These are phyloP conservation scores for Colletotrichum zoysiae DNA, from an alignment of 2,329 filamentous ascomycete genomes.

Conservation along the genomic window DNA sequence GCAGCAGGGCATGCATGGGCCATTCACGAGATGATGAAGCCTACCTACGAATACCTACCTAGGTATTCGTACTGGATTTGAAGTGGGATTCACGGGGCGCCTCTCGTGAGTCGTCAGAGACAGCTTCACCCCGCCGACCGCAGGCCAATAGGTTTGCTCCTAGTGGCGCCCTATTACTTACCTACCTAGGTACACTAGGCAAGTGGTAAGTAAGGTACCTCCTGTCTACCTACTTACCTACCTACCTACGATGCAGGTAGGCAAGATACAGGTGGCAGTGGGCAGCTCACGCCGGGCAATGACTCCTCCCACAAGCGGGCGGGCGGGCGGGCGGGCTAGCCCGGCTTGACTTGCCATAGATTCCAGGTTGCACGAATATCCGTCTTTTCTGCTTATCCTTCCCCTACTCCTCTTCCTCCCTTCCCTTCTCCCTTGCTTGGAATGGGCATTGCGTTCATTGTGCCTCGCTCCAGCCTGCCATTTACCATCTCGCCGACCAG, in stretches of 20 bases:
- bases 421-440: not conserved
- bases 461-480: not conserved
- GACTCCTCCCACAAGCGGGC: slow-evolving; percentile 9
- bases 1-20: too few relatives aligned
- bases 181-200: too few relatives aligned
- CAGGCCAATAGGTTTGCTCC: slow-evolving; percentile 29
- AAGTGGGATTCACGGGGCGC: not conserved
- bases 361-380: slow-evolving; percentile 7
- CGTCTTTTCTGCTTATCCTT: slow-evolving; percentile 2
- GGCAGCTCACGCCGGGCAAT: slow-evolving; percentile 21
- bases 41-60: not conserved
- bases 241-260: too few relatives aligned
- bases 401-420: not conserved
- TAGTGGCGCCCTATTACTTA: slow-evolving; percentile 7
- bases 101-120: not conserved
- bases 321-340: not conserved
- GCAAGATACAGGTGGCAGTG: not conserved
- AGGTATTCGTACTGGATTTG: not conserved
- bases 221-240: not conserved
- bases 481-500: not conserved
- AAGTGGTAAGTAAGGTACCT: too few relatives aligned
- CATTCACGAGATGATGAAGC: slow-evolving; percentile 18
- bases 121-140: slow-evolving; percentile 22
- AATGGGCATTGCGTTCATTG: not conserved
- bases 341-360: not conserved